Evolutionary conservation across 2,329 filamentous ascomycete species (phyloP), one percentile per base, ranked within the genome.

Genomic region (Passalora sequoiae): DNA sequence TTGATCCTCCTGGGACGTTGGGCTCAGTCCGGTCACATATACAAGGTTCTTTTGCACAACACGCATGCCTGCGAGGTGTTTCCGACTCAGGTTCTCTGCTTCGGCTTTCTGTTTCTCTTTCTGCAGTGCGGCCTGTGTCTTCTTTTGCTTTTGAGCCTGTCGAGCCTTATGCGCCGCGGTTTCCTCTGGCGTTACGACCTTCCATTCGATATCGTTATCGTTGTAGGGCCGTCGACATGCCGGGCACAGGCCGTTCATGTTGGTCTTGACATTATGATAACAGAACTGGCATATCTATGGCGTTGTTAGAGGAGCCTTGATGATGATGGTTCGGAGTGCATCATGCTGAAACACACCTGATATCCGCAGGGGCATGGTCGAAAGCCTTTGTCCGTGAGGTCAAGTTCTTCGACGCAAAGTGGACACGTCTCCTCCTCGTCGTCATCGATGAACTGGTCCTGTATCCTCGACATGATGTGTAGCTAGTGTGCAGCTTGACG

Each of bases 31-130:
- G 25, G 94, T 95, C 51, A 98, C 91, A 66, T 98, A 98, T 53
- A 98, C 92, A 33, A 98, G 79, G 63, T 98, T 98, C 73, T 97
- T 97, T 69, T 98, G 92, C 29, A 97, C 88, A 32, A 98, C 92
- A 37, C 92, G 81, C 37, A 98, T 86, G 44, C 92, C 92, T 41
- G 94, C 88, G 20, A 98, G 78, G 62, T 96, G 95, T 66, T 97
- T 97, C 52, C 92, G 85, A 65, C 88, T 95, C 47, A 94, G 84
- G 47, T 88, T 89, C 66, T 98, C 94, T 48, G 91, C 89, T 68
- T 98, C 92, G 52, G 89, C 88, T 64, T 94, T 97, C 65, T 96
- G 89, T 2, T 83, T 86, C 67, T 98, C 94, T 65, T 95, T 96
- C 62, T 96, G 91, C 56, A 87, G 84, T 45, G 83, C 80, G 40